Base-by-base conservation (phyloP, 257 asterid genomes). In the Nyctanthes arbortristis region DNA sequence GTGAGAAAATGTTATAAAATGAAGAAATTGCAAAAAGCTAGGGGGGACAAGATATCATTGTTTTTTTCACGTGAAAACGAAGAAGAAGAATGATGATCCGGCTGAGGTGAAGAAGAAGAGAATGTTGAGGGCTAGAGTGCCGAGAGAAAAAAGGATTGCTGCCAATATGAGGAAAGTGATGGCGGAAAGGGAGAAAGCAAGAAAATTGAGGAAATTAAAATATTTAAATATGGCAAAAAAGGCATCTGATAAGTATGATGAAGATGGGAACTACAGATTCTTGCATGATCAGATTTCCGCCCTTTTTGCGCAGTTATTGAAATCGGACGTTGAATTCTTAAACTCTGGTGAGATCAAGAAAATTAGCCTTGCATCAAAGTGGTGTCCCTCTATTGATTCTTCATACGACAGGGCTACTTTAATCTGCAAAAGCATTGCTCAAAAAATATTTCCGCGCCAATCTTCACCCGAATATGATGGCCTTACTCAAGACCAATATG, bases 101-200 rank as follows among this genome's bases (percentile, higher is more conserved):
- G 11, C 37, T 71, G 33, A 30, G 31, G 28, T 31, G 45, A 71
- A 54, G 22, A 56, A 29, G 67, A 36, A 12, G 55, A 35, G 64
- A 28, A 7, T 7, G 57, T 49, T 8, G 67, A 67, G 33, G 11
- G 14, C 29, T 49, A 49, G 25, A 20, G 28, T 27, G 34, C 34
- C 14, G 20, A 14, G 63, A 63, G 63, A 73, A 39, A 32, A 34
- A 5, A 5, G 1, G 52, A 62, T 57, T 69, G 9, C 33, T 28
- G 39, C 28, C 34, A 75, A 74, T 43, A 3, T 27, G 39, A 45
- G 62, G 43, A 67, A 70, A 63, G 82, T 67, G 27, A 72, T 68
- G 73, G 70, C 24, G 7, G 80, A 76, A 25, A 68, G 65, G 69
- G 86, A 80, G 77, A 74, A 74, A 59, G 82, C 85, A 0, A 32